Conservation (phyloP, 2,329 filamentous ascomycete genomes). For the Bimuria novae-zelandiae region DNA sequence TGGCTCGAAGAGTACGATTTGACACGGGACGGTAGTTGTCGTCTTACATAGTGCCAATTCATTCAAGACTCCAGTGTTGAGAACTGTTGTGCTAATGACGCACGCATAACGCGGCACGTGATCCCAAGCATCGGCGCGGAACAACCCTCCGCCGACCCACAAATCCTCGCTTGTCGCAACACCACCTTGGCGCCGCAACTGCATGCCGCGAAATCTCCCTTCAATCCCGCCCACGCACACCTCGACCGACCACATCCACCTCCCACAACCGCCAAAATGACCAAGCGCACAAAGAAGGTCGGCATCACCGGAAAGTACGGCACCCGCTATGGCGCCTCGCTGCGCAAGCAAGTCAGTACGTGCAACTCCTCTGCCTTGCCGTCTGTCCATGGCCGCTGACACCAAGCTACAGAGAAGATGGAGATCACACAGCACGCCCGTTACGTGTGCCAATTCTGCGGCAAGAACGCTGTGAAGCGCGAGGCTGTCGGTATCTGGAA, state of each 20-base stretch:
- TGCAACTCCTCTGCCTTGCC: no score
- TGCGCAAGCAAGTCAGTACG: slow-evolving; percentile 99
- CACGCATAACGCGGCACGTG: background rate
- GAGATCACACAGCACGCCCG: slow-evolving; percentile 93
- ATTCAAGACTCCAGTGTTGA: no score
- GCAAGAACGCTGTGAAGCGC: slow-evolving; percentile 91
- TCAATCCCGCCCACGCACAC: slow-evolving; percentile 17
- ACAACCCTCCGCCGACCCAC: background rate
- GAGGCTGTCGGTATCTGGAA: slow-evolving; percentile 73
- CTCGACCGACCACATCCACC: slow-evolving; percentile 20
- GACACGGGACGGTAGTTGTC: no score
- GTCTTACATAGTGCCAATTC: no score
- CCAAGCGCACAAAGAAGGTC: slow-evolving; percentile 55
- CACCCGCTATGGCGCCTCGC: slow-evolving; percentile 97
- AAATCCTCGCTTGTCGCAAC: no score
- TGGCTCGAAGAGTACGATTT: no score
- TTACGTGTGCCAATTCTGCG: slow-evolving; percentile 90
- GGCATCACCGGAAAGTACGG: slow-evolving; percentile 97
- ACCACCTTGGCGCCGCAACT: slow-evolving; percentile 13
- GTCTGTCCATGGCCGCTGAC: no score
- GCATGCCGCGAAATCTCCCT: slow-evolving; percentile 9
- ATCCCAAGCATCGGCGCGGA: background rate
- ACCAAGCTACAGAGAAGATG: no score
- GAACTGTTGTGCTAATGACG: background rate
- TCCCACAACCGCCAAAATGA: slow-evolving; percentile 60